A percentile compares a stretch with the other conserved stretches of the same genome.
Conservation (phyloP, 306 rosid species). For the Coriaria nepalensis region DNA sequence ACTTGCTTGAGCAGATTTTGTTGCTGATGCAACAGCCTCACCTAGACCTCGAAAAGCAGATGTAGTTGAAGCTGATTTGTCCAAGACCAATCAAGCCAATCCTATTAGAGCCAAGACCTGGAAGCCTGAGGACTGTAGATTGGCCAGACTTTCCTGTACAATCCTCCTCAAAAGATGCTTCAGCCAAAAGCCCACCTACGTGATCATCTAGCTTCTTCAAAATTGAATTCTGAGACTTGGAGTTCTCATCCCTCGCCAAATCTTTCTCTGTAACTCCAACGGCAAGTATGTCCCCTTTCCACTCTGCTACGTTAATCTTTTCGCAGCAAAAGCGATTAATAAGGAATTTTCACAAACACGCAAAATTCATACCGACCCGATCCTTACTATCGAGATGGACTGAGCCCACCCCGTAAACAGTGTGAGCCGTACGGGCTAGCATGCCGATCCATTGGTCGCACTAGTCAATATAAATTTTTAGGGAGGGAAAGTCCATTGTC, state of each 20-base stretch:
- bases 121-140: slow-evolving; percentile 54
- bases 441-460: too few species aligned
- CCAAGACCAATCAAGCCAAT: slow-evolving; percentile 89
- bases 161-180: slow-evolving; percentile 87
- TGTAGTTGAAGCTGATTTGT: slow-evolving; percentile 38
- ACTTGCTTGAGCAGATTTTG: slow-evolving; percentile 65
- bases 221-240: slow-evolving; percentile 53
- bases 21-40: slow-evolving; percentile 76
- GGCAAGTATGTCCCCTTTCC: slow-evolving; percentile 89
- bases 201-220: slow-evolving; percentile 62
- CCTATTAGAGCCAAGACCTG: slow-evolving; percentile 77
- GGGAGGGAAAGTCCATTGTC: too few species aligned
- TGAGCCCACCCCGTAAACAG: too few species aligned
- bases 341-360: slow-evolving; percentile 34
- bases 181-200: slow-evolving; percentile 82
- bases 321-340: slow-evolving; percentile 56
- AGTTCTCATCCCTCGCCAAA: slow-evolving; percentile 44
- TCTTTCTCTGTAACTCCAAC: slow-evolving; percentile 91
- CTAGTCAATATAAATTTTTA: too few species aligned
- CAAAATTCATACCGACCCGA: too few species aligned
- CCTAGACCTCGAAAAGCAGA: slow-evolving; percentile 55
- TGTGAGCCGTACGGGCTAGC: too few species aligned
- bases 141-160: slow-evolving; percentile 84
- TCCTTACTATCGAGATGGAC: too few species aligned
- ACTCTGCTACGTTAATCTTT: slow-evolving; percentile 56